Conservation (phyloP, 208 protist species). For the Kentomonas sorsogonicus region DNA sequence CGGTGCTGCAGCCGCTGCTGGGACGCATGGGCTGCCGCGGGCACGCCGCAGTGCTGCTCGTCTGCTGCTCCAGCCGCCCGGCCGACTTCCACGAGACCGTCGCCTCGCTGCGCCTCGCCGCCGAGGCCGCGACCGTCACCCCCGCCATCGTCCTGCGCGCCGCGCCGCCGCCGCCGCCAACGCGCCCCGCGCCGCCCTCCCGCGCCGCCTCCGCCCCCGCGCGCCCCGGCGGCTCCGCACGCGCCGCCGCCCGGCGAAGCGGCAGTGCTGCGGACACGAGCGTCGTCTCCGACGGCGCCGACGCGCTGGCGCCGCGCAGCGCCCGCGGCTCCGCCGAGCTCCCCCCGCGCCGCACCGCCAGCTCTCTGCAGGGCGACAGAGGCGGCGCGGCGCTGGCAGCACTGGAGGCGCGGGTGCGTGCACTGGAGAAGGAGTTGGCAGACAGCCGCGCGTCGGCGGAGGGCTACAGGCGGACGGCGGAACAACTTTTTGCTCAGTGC, state of each 20-base stretch:
- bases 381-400: neutral
- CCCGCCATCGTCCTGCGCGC: slow-evolving; percentile 25
- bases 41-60: slow-evolving; percentile 1
- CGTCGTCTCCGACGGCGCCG: neutral
- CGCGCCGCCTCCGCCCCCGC: slow-evolving; percentile 2
- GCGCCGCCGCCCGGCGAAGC: no score
- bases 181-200: neutral
- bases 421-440: neutral
- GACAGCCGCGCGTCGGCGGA: neutral
- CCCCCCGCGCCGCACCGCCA: no score
- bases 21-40: slow-evolving; percentile 11
- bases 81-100: slow-evolving; percentile 67
- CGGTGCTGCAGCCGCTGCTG: slow-evolving; percentile 62
- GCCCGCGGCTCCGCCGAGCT: no score
- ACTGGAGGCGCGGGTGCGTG: neutral
- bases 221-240: neutral
- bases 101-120: slow-evolving; percentile 58
- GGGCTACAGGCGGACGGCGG: slow-evolving; percentile 34
- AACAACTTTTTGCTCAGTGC: slow-evolving; percentile 52
- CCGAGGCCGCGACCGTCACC: slow-evolving; percentile 49
- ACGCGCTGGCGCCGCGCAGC: neutral
- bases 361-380: neutral
- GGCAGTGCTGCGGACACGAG: no score
- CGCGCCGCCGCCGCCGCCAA: slow-evolving; percentile 20
- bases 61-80: slow-evolving; percentile 67